These are phyloP conservation scores for Infundibulicybe gibba DNA, from an alignment of 768 basidiomycete genomes.

Conservation along the genomic window DNA sequence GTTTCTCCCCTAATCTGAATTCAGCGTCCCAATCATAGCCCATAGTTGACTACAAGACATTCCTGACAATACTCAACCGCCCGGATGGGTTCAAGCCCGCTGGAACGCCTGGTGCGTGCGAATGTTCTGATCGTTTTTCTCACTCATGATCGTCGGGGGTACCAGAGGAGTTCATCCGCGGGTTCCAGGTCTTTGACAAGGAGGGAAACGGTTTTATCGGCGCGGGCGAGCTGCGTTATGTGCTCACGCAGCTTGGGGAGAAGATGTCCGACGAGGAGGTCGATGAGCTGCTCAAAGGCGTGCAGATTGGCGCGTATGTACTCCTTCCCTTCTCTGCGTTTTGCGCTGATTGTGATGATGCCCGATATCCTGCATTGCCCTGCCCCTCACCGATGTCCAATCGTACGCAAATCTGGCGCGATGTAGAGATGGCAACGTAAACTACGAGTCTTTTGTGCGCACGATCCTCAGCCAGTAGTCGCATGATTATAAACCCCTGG, in stretches of 20 bases:
- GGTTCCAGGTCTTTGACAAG: slow-evolving; percentile 99
- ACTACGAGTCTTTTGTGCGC: slow-evolving; percentile 96
- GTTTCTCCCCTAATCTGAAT: neutral
- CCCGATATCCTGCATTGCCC: neutral
- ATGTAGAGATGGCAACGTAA: slow-evolving; percentile 88
- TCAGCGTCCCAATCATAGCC: neutral
- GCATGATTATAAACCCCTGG: slow-evolving; percentile 5
- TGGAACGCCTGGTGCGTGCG: slow-evolving; percentile 78
- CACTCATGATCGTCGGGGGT: too few species aligned
- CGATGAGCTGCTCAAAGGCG: slow-evolving; percentile 94
- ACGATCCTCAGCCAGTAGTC: slow-evolving; percentile 84
- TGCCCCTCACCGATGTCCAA: slow-evolving; percentile 7
- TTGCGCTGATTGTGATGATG: neutral
- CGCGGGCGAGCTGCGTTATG: slow-evolving; percentile 88
- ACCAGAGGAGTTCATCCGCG: slow-evolving; percentile 96
- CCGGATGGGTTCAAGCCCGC: slow-evolving; percentile 98
- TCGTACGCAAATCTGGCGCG: neutral
- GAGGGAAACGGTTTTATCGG: slow-evolving; percentile 91
- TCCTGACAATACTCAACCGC: slow-evolving; percentile 87
- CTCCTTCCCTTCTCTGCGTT: neutral
- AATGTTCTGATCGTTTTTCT: neutral
- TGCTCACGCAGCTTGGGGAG: slow-evolving; percentile 94
- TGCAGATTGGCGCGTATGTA: slow-evolving; percentile 83
- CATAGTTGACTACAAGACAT: slow-evolving; percentile 74
- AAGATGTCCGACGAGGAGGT: slow-evolving; percentile 99